Base-by-base conservation (phyloP, 176 grass and related monocot genomes). In the Oropetium thomaeum region DNA sequence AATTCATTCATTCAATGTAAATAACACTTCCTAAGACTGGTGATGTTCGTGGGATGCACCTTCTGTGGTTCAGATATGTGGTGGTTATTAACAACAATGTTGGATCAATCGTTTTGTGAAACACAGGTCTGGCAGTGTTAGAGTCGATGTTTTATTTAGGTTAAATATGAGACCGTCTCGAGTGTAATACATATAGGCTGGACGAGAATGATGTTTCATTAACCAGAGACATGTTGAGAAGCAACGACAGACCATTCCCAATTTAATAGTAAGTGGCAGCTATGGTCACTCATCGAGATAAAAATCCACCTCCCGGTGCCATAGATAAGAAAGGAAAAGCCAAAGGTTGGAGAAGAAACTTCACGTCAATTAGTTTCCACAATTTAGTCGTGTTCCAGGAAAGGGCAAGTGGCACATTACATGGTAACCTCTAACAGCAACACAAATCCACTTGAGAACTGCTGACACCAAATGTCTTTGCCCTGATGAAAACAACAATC, bases 1-100 rank as follows among this genome's bases (percentile, higher is more conserved):
- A 49, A 73, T 78, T 82, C 60, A 67, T 78, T 82, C 55, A 31
- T 82, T 82, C 67, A 82, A 51, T 83, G 74, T 68, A 87, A 67
- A 78, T 83, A 87, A 10, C 52, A 12, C 9, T 27, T 12, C 53
- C 27, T 52, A 52, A 52, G 20, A 27, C 23, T 11, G 10, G 23
- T 27, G 8, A 57, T 57, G 9, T 55, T 10, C n/a, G 8, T 54
- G 9, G 11, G n/a, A 26, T 55, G 10, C 53, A 27, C 10, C 10
- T 5, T 57, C 3, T 5, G 22, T 5, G 22, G 53, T 13, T 1
- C 7, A 57, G 10, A 23, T 2, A 2, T 10, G 7, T 9, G n/a
- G n/a, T 3, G 47, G 47, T 17, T 20, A 54, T 51, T 19, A 54
- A 25, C n/a, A 47, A 13, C 44, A 47, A 47, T 47, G 44, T 53